A percentile compares a stretch with the other conserved stretches of the same genome.
Evolutionary conservation across 1,139 yeast species (phyloP).

Genomic region (Diutina scorzettiae): DNA sequence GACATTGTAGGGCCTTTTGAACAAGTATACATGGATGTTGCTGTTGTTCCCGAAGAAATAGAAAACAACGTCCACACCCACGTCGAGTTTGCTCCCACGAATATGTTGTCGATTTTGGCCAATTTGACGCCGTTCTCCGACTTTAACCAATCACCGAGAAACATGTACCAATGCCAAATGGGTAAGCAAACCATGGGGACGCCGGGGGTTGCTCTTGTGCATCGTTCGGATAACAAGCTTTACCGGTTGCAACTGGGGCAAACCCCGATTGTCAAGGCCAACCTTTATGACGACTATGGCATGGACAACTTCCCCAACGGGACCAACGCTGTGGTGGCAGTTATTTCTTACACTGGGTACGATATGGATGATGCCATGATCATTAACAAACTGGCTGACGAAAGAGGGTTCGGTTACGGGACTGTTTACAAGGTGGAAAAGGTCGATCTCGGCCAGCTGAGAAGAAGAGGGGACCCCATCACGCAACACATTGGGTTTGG

Average conservation of each 20-base stretch:
- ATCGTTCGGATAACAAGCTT: constrained; percentile 89
- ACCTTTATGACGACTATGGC: constrained; percentile 88
- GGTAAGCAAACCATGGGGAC: constrained; percentile 99
- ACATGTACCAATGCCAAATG: constrained; percentile 99
- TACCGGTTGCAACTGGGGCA: constrained; percentile 92
- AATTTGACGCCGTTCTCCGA: constrained; percentile 96
- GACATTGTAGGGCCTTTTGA: constrained; percentile 96
- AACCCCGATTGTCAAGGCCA: constrained; percentile 94
- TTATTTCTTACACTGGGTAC: constrained; percentile 94
- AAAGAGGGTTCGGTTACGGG: constrained; percentile 97
- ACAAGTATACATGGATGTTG: constrained; percentile 93
- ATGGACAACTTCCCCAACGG: constrained; percentile 99
- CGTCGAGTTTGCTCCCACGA: constrained; percentile 91
- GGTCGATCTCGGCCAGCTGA: constrained; percentile 63
- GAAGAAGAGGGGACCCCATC: constrained; percentile 90
- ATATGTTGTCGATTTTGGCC: constrained; percentile 85
- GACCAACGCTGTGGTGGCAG: constrained; percentile 97
- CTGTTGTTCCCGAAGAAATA: constrained; percentile 90
- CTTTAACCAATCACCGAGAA: constrained; percentile 98
- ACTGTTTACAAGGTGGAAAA: constrained; percentile 92
- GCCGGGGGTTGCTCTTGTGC: constrained; percentile 89
- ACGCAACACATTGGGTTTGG: constrained; percentile 96
- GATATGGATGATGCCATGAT: constrained; percentile 99
- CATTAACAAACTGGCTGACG: constrained; percentile 91
- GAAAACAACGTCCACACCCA: constrained; percentile 74